Base-by-base conservation (phyloP, 257 asterid species). In the Nicotiana attenuata region DNA sequence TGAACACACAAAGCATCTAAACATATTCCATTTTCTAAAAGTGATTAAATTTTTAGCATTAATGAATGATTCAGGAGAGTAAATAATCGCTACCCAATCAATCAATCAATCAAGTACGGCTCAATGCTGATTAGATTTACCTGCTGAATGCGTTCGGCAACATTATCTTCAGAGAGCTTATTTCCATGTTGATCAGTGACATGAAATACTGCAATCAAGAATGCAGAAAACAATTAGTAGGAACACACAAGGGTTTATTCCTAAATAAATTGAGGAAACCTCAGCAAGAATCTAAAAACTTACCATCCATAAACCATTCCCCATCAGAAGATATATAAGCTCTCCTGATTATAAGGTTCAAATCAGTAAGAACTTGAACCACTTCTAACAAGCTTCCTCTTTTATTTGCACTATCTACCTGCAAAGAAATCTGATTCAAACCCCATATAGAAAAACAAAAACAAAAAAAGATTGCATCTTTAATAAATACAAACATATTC, bases 301-400 rank as follows among this genome's bases (percentile, higher is more conserved):
- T 50, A 95, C 99, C 98, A 91, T 95, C 99, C 98, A 93, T 95
- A 82, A 95, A 95, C 98, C 99, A 95, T 77, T 83, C 98, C 15
- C 97, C 99, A 87, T 95, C 99, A 5, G 98, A 95, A 83, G 97
- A 89, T 87, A 95, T 95, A 88, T 95, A 95, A 80, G 99, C 99
- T 85, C 93, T 90, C 78, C 64, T 91, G 68, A 93, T 87, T 33
- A 91, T 86, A 83, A 93, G 89, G 88, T 91, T 90, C 91, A 93
- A 81, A 91, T 95, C 98, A 85, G 90, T 88, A 80, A 95, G 94
- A 87, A 92, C 99, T 85, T 93, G 97, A 22, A 92, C 96, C 55
- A 95, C 99, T 76, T 93, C 94, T 89, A 95, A 85, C 63, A 95
- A 87, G 85, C 99, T 91, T 81, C 98, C 99, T 76, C 91, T 87